Conservation (phyloP, 805 yeast genomes). For the Lipomyces lipofer region DNA sequence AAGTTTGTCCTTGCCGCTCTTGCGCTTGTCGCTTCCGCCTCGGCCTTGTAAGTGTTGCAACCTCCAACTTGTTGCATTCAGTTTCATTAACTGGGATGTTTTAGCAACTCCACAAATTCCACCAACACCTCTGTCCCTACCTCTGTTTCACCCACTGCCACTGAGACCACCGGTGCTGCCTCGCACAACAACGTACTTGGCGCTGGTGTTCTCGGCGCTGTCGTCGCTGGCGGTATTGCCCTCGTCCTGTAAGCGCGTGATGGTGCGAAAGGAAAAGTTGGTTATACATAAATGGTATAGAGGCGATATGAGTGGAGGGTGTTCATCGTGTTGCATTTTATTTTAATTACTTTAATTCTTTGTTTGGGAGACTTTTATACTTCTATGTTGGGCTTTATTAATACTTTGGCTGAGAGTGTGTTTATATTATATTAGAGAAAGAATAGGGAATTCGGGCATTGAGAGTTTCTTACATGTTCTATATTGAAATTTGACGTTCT, state of each 20-base stretch:
- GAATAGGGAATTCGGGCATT: too few species aligned
- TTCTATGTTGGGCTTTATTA: too few species aligned
- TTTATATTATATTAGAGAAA: too few species aligned
- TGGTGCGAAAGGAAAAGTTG: too few species aligned
- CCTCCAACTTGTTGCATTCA: neutral
- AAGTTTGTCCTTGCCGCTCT: constrained; percentile 29
- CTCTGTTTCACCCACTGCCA: constrained; percentile 34
- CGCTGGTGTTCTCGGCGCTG: constrained; percentile 44
- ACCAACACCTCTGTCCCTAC: constrained; percentile 34
- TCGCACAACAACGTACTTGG: constrained; percentile 39
- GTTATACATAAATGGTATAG: too few species aligned
- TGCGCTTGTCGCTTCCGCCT: constrained; percentile 33
- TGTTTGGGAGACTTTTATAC: too few species aligned
- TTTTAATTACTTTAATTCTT: too few species aligned
- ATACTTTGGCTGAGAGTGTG: too few species aligned
- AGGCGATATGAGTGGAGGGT: too few species aligned
- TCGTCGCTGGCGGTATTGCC: constrained; percentile 45
- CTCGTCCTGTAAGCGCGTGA: constrained; percentile 41
- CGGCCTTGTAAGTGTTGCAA: constrained; percentile 22
- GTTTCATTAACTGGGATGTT: neutral
- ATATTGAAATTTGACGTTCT: too few species aligned
- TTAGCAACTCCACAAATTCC: constrained; percentile 30
- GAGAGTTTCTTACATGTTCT: too few species aligned
- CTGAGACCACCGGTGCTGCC: constrained; percentile 34
- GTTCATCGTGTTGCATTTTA: too few species aligned